Percentiles rank a stretch among this genome's conserved stretches.
phyloP scores from a whole-genome alignment of 768 basidiomycete species.

The Rhizopogon vulgaris region DNA sequence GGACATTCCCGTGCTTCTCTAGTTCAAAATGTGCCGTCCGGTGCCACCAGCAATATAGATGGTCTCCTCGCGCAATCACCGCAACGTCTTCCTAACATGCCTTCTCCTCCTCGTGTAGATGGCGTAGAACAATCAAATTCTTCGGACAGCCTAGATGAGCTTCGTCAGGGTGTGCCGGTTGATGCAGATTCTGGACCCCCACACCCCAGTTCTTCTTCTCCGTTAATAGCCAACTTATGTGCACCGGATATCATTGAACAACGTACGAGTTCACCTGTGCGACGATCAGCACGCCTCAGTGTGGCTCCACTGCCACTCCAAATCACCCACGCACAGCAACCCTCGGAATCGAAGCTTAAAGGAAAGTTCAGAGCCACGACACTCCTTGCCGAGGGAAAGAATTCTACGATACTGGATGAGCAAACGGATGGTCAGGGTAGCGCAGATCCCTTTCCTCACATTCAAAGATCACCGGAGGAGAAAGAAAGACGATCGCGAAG shows the following conservation, averaged over 20 bases:
- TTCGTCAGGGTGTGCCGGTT: not conserved
- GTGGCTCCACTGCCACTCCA: conserved; percentile 19
- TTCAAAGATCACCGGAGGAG: not conserved
- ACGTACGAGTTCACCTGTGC: conserved; percentile 20
- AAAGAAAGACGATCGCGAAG: conserved; percentile 14
- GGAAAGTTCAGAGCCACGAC: conserved; percentile 15
- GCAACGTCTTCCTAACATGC: conserved; percentile 1
- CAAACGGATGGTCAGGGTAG: not conserved
- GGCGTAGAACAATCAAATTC: conserved; percentile 4
- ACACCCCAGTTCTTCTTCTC: not conserved
- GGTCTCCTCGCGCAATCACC: conserved; percentile 19
- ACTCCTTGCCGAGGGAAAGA: not conserved
- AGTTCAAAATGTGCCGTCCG: conserved; percentile 10
- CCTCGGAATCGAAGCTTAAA: conserved; percentile 15
- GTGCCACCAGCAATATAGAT: conserved; percentile 10
- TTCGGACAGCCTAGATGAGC: not conserved
- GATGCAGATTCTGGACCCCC: not conserved
- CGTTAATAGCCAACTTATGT: conserved; percentile 3
- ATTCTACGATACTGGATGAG: not conserved
- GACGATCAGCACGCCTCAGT: conserved; percentile 35
- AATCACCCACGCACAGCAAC: conserved; percentile 7
- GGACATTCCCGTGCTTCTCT: not conserved
- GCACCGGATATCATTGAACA: not conserved
- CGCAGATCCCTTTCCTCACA: not conserved
- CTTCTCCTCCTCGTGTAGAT: not conserved